phyloP scores from a whole-genome alignment of 805 yeast genomes.

The Candida morakotiae region DNA sequence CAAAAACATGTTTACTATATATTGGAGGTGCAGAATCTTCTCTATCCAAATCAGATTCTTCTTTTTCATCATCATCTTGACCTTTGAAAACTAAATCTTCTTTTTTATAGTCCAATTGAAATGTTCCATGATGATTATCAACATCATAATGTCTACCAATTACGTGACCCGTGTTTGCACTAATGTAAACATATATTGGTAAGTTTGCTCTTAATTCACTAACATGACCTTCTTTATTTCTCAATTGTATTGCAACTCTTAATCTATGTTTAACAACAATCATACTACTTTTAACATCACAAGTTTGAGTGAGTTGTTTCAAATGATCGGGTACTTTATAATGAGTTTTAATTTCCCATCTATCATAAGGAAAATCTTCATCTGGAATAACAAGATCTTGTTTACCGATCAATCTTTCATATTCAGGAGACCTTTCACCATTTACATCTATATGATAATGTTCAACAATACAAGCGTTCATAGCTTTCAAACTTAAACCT shows the following conservation, averaged over 20 bases:
- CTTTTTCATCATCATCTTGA: constrained; percentile 2
- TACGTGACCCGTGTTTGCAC: constrained; percentile 35
- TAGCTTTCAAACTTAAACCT: constrained; percentile 30
- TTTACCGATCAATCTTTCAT: constrained; percentile 28
- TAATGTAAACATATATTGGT: constrained; percentile 42
- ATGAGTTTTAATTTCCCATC: constrained; percentile 43
- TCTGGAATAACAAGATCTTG: constrained; percentile 21
- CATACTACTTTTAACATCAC: constrained; percentile 35
- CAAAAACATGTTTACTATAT: constrained; percentile 36
- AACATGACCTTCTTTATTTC: constrained; percentile 46
- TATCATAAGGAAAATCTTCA: constrained; percentile 26
- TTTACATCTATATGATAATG: constrained; percentile 26
- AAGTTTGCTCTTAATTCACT: constrained; percentile 51
- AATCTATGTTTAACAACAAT: constrained; percentile 44
- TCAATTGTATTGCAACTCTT: constrained; percentile 39
- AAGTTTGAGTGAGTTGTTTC: constrained; percentile 40
- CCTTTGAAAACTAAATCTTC: constrained; percentile 27
- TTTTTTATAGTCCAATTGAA: constrained; percentile 16
- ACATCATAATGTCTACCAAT: constrained; percentile 30
- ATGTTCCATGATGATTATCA: constrained; percentile 24
- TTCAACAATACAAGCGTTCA: constrained; percentile 21
- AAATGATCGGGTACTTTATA: constrained; percentile 39
- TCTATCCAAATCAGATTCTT: constrained; percentile 19
- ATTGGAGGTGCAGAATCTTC: constrained; percentile 40
- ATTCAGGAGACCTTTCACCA: constrained; percentile 37